Conservation (phyloP, 1,284 basidiomycete genomes). For the Sanghuangporus weigelae region DNA sequence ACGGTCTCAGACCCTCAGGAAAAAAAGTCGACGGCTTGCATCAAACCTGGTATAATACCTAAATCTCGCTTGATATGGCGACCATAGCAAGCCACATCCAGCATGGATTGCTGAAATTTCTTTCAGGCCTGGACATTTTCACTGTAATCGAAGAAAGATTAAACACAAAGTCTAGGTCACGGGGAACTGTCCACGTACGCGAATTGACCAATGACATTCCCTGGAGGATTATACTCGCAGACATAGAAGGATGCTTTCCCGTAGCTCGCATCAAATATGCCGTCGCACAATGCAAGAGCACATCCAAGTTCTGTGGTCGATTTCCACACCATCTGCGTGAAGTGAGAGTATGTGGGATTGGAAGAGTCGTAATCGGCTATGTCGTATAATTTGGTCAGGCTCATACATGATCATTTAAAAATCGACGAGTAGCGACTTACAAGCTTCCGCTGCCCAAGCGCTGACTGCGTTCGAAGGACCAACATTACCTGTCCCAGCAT, state of each 20-base stretch:
- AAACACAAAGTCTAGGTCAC: no score
- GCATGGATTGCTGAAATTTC: not conserved
- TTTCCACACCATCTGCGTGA: slow-evolving; percentile 29
- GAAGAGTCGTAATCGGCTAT: slow-evolving; percentile 21
- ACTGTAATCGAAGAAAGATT: not conserved
- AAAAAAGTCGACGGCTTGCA: not conserved
- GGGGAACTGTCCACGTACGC: slow-evolving; percentile 36
- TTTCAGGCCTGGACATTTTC: slow-evolving; percentile 17
- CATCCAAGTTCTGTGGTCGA: slow-evolving; percentile 24
- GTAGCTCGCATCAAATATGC: slow-evolving; percentile 45
- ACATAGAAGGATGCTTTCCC: slow-evolving; percentile 57
- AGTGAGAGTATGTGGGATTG: slow-evolving; percentile 24
- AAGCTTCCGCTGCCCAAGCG: slow-evolving; percentile 24
- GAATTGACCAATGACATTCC: slow-evolving; percentile 60
- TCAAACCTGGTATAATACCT: not conserved
- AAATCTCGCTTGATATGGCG: not conserved
- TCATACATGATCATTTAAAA: slow-evolving; percentile 5
- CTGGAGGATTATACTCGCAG: slow-evolving; percentile 60
- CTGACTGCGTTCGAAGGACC: slow-evolving; percentile 32
- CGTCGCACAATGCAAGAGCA: slow-evolving; percentile 25
- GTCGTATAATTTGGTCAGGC: not conserved
- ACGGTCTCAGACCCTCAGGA: not conserved
- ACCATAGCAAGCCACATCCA: not conserved
- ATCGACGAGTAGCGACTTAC: slow-evolving; percentile 15
- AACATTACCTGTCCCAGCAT: slow-evolving; percentile 47